phyloP scores from a whole-genome alignment of 768 basidiomycete genomes.

The Mycena chlorophos region DNA sequence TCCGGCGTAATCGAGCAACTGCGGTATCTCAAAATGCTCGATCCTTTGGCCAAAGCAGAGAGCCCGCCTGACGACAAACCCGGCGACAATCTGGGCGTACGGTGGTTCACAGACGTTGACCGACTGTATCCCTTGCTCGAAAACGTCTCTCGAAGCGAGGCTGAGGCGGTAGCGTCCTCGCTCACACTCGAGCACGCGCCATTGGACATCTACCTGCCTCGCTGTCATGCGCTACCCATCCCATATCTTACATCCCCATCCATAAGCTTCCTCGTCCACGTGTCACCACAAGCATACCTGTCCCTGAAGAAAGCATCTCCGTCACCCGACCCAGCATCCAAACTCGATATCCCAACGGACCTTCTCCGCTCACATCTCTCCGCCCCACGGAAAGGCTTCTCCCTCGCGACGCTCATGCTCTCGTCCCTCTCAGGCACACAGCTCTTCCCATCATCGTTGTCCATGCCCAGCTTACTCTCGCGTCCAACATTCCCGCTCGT shows the following conservation, averaged over 20 bases:
- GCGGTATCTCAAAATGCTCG: conserved; percentile 70
- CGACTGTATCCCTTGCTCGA: conserved; percentile 50
- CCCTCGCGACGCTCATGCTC: conserved; percentile 55
- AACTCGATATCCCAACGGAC: conserved; percentile 53
- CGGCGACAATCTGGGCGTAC: conserved; percentile 56
- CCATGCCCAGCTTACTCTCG: conserved; percentile 44
- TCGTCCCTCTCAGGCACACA: conserved; percentile 35
- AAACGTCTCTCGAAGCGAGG: conserved; percentile 54
- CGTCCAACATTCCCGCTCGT: conserved; percentile 58
- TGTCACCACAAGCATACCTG: conserved; percentile 72
- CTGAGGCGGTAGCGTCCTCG: conserved; percentile 51
- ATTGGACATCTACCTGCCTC: conserved; percentile 70
- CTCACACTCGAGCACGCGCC: conserved; percentile 45
- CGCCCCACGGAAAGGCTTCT: conserved; percentile 46
- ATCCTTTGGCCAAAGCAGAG: conserved; percentile 58
- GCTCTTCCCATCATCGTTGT: conserved; percentile 44
- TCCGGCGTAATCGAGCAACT: conserved; percentile 54
- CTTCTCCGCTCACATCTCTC: conserved; percentile 50
- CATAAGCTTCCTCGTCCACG: conserved; percentile 68
- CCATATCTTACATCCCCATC: conserved; percentile 69
- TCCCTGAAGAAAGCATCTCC: conserved; percentile 46
- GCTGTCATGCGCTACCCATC: conserved; percentile 68
- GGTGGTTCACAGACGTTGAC: conserved; percentile 75
- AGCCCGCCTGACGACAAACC: conserved; percentile 19
- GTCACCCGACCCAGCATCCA: conserved; percentile 22